A percentile compares a stretch with the other conserved stretches of the same genome.
Conservation (phyloP, 2,329 filamentous ascomycete species). For the Xylariales sp. region DNA sequence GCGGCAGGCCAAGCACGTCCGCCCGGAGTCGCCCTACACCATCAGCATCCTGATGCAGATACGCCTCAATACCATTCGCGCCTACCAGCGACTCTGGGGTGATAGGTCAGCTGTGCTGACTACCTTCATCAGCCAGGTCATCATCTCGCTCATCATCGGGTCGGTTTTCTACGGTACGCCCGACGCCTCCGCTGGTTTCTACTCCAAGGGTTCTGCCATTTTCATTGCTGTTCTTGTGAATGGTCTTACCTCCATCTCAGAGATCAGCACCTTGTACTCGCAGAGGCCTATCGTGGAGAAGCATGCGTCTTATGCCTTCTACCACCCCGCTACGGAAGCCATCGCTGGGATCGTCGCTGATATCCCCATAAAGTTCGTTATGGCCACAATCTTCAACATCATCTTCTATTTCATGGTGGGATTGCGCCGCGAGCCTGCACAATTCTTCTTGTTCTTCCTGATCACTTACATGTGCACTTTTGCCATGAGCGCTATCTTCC, state of each 20-base stretch:
- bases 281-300: slow-evolving; percentile 43
- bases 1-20: slow-evolving; percentile 47
- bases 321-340: slow-evolving; percentile 14
- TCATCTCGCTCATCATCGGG: slow-evolving; percentile 58
- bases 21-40: slow-evolving; percentile 53
- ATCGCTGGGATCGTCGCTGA: slow-evolving; percentile 12
- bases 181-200: slow-evolving; percentile 46
- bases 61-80: slow-evolving; percentile 42
- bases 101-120: slow-evolving; percentile 44
- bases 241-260: slow-evolving; percentile 52
- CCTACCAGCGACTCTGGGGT: slow-evolving; percentile 49
- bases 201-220: slow-evolving; percentile 49
- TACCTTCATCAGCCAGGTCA: slow-evolving; percentile 40
- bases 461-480: slow-evolving; percentile 65
- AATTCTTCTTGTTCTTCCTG: slow-evolving; percentile 75
- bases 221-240: slow-evolving; percentile 60
- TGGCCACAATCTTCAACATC: slow-evolving; percentile 47
- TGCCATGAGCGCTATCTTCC: slow-evolving; percentile 72
- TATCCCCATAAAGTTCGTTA: slow-evolving; percentile 47
- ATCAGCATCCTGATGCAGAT: slow-evolving; percentile 52
- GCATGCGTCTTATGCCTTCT: slow-evolving; percentile 34
- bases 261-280: slow-evolving; percentile 42
- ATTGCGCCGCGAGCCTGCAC: slow-evolving; percentile 51
- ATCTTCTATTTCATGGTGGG: slow-evolving; percentile 54
- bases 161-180: slow-evolving; percentile 54